A percentile compares a stretch with the other conserved stretches of the same genome.
phyloP scores from a whole-genome alignment of 352 stramenopile genomes.

The Phytopythium litorale region DNA sequence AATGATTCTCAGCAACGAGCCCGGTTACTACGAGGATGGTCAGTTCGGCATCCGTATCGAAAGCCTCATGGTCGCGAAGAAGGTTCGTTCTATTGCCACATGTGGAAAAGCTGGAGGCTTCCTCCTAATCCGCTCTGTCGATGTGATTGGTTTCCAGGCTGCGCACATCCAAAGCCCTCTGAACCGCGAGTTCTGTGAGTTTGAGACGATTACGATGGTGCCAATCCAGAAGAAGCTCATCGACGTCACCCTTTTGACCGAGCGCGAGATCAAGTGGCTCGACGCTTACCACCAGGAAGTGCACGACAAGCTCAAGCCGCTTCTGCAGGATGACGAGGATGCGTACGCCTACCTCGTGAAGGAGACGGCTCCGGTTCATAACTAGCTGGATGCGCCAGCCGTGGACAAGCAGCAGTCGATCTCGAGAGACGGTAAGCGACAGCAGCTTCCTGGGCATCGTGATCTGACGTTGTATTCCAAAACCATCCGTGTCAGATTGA shows the following conservation, averaged over 20 bases:
- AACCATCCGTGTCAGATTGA: background rate
- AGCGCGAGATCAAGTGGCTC: constrained; percentile 94
- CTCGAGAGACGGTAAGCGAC: background rate
- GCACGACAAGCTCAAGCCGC: constrained; percentile 88
- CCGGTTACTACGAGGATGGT: constrained; percentile 97
- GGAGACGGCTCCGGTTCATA: constrained; percentile 62
- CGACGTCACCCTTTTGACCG: constrained; percentile 88
- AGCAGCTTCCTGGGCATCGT: background rate
- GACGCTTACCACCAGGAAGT: constrained; percentile 93
- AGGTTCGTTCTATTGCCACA: constrained; percentile 41
- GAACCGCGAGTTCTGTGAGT: constrained; percentile 92
- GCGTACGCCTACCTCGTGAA: constrained; percentile 71
- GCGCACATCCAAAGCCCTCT: constrained; percentile 58
- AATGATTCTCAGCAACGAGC: constrained; percentile 99
- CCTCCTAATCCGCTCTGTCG: constrained; percentile 3
- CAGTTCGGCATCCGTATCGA: constrained; percentile 99
- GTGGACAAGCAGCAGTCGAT: background rate
- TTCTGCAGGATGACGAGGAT: constrained; percentile 68
- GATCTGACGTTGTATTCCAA: background rate
- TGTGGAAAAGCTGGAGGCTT: background rate
- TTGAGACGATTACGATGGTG: constrained; percentile 97
- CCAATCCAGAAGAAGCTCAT: constrained; percentile 99
- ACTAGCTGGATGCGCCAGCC: background rate
- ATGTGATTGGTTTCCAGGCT: constrained; percentile 18
- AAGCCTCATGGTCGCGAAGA: constrained; percentile 95